These are phyloP conservation scores for Saturnispora diversa DNA, from an alignment of 805 yeast genomes.

Conservation along the genomic window DNA sequence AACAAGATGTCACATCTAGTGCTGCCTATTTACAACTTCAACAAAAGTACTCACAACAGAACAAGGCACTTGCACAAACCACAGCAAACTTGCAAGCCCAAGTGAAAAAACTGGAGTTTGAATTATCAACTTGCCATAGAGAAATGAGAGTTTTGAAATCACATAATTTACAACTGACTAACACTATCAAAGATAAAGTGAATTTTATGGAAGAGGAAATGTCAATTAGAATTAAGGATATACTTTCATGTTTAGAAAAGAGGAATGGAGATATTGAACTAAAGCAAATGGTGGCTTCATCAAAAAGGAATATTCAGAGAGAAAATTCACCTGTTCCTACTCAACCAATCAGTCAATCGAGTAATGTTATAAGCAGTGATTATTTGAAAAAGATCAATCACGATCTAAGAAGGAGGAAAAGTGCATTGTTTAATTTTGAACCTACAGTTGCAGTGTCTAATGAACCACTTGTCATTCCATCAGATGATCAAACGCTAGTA, in stretches of 20 bases:
- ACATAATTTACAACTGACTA: conserved; percentile 16
- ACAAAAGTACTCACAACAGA: conserved; percentile 35
- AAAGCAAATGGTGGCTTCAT: not conserved
- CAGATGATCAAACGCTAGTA: not conserved
- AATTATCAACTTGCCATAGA: conserved; percentile 25
- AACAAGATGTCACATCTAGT: conserved; percentile 1
- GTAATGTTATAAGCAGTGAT: too few relatives aligned
- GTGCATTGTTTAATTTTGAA: conserved; percentile 29
- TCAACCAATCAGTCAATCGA: not conserved
- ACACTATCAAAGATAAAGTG: conserved; percentile 9
- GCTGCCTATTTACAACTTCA: conserved; percentile 12
- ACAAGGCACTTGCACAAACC: conserved; percentile 51
- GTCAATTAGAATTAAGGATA: conserved; percentile 10
- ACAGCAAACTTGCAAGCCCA: conserved; percentile 46
- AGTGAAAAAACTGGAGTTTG: conserved; percentile 45
- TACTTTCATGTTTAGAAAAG: not conserved
- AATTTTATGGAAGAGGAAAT: conserved; percentile 12
- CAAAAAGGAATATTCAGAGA: not conserved
- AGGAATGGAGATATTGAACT: not conserved
- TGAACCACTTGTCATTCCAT: too few relatives aligned
- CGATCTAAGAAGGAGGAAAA: conserved; percentile 36
- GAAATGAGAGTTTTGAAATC: conserved; percentile 25
- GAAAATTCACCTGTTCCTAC: too few relatives aligned
- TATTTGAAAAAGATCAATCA: conserved; percentile 13
- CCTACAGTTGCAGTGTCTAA: too few relatives aligned